Evolutionary conservation across 2,329 filamentous ascomycete genomes (phyloP).

Genomic region (Aspergillus sp.): DNA sequence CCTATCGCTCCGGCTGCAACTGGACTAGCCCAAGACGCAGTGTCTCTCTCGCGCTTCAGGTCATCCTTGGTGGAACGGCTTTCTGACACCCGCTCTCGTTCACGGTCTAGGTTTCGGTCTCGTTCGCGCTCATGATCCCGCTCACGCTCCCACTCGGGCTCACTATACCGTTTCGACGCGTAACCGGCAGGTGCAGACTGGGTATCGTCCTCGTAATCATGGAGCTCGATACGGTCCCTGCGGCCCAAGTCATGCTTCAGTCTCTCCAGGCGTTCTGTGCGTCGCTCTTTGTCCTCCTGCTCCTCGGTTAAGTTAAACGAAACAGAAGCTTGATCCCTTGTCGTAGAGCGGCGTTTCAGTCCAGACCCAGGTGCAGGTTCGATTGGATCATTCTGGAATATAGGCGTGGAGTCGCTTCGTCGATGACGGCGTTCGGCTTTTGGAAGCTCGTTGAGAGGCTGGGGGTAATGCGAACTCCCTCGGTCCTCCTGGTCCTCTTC

Average conservation of each 20-base stretch:
- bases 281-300: slow-evolving; percentile 51
- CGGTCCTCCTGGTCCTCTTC: slow-evolving; percentile 15
- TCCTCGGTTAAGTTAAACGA: slow-evolving; percentile 60
- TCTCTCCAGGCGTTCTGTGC: slow-evolving; percentile 27
- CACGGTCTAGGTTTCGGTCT: slow-evolving; percentile 8
- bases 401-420: slow-evolving; percentile 50
- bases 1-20: slow-evolving; percentile 54
- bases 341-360: slow-evolving; percentile 33
- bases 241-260: slow-evolving; percentile 21
- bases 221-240: slow-evolving; percentile 25
- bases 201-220: slow-evolving; percentile 29
- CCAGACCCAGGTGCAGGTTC: slow-evolving; percentile 18
- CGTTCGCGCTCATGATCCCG: slow-evolving; percentile 1
- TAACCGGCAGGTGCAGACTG: slow-evolving; percentile 18
- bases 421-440: slow-evolving; percentile 22
- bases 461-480: slow-evolving; percentile 8
- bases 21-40: slow-evolving; percentile 31
- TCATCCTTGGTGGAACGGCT: background rate
- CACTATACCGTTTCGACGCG: slow-evolving; percentile 19
- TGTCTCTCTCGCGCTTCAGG: slow-evolving; percentile 29
- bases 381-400: slow-evolving; percentile 34
- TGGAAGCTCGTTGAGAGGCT: slow-evolving; percentile 8
- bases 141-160: slow-evolving; percentile 1
- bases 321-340: slow-evolving; percentile 48
- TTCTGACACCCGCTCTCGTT: slow-evolving; percentile 5